Evolutionary conservation across 805 yeast species (phyloP).

Genomic region (Cyberlindnera amylophila): DNA sequence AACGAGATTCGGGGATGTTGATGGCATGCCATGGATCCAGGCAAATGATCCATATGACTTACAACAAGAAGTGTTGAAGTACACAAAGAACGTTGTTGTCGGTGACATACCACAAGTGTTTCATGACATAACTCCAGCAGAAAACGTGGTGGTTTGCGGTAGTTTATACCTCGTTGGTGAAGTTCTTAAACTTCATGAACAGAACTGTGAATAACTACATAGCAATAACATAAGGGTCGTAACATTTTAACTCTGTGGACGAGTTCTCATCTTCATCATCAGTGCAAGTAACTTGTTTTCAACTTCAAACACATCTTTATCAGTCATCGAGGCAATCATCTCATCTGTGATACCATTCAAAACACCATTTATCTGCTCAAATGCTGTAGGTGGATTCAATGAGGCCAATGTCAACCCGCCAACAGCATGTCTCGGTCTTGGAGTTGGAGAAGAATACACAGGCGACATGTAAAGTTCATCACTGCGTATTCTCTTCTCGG

Average conservation of each 20-base stretch:
- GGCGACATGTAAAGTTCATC: background rate
- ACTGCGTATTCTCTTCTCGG: background rate
- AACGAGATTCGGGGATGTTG: slow-evolving; percentile 65
- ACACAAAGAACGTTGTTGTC: slow-evolving; percentile 29
- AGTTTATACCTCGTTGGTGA: slow-evolving; percentile 67
- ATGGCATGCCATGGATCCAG: slow-evolving; percentile 92
- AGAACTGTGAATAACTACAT: slow-evolving; percentile 1
- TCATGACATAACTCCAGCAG: slow-evolving; percentile 18
- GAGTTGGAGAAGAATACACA: slow-evolving; percentile 7
- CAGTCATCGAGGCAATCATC: slow-evolving; percentile 3
- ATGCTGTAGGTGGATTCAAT: background rate
- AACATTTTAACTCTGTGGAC: background rate
- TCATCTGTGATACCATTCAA: slow-evolving; percentile 10
- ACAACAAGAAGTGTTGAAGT: slow-evolving; percentile 22
- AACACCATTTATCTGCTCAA: background rate
- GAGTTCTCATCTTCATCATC: slow-evolving; percentile 16
- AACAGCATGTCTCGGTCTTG: slow-evolving; percentile 2
- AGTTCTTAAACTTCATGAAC: slow-evolving; percentile 37
- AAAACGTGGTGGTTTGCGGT: slow-evolving; percentile 55
- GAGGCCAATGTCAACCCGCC: too few relatives aligned
- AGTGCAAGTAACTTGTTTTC: slow-evolving; percentile 10
- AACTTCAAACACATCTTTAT: slow-evolving; percentile 13
- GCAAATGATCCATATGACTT: slow-evolving; percentile 36
- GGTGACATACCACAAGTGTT: slow-evolving; percentile 29
- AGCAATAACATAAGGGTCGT: background rate